A percentile compares a stretch with the other conserved stretches of the same genome.
Conservation (phyloP, 805 yeast species). For the Candida piceae region DNA sequence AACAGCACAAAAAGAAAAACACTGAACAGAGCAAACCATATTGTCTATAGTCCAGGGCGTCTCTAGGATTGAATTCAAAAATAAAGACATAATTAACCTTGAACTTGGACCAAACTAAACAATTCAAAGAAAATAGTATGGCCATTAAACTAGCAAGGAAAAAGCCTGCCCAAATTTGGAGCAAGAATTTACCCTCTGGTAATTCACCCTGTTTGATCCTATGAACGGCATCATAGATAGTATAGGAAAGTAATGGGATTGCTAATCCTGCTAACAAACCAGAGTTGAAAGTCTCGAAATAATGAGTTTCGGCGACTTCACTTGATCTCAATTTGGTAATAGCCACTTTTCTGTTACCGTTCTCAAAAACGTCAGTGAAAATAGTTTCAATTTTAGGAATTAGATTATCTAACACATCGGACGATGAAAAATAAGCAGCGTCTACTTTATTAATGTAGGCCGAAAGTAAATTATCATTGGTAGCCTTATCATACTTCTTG, state of each 20-base stretch:
- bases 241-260: slow-evolving; percentile 60
- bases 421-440: slow-evolving; percentile 50
- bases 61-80: slow-evolving; percentile 75
- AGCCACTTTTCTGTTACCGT: slow-evolving; percentile 66
- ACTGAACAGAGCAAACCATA: slow-evolving; percentile 61
- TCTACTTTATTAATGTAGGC: slow-evolving; percentile 56
- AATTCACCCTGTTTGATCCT: slow-evolving; percentile 34
- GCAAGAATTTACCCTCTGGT: slow-evolving; percentile 53
- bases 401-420: slow-evolving; percentile 63
- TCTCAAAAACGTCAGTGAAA: slow-evolving; percentile 61
- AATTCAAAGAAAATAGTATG: slow-evolving; percentile 60
- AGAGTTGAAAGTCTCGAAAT: slow-evolving; percentile 46
- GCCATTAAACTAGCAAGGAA: slow-evolving; percentile 58
- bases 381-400: slow-evolving; percentile 60
- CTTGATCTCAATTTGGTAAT: slow-evolving; percentile 61
- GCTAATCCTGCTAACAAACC: slow-evolving; percentile 71
- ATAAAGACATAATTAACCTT: slow-evolving; percentile 89
- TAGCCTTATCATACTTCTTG: slow-evolving; percentile 84
- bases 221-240: slow-evolving; percentile 40
- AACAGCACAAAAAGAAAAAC: slow-evolving; percentile 47
- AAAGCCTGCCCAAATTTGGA: slow-evolving; percentile 95
- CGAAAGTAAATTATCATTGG: slow-evolving; percentile 38
- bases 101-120: slow-evolving; percentile 65
- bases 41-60: slow-evolving; percentile 61
- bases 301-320: slow-evolving; percentile 36